Evolutionary conservation across 208 protist genomes (phyloP).

Genomic region (Jaenimonas drosophilae): DNA sequence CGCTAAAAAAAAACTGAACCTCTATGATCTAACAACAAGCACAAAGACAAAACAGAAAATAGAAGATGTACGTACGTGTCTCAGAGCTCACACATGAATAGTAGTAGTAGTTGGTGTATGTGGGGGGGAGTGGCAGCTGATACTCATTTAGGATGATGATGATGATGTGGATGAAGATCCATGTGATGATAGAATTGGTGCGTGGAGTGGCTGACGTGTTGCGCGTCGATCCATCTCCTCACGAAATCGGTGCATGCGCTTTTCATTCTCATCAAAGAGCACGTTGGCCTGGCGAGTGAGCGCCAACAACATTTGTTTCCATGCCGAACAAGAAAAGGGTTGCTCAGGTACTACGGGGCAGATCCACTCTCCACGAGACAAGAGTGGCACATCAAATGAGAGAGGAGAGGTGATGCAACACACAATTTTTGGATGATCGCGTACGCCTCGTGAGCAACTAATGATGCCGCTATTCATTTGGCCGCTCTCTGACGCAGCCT

Average conservation of each 20-base stretch:
- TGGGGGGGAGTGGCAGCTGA: too few relatives aligned
- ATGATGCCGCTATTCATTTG: constrained; percentile 71
- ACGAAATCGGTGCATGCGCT: constrained; percentile 33
- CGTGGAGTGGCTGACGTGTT: too few relatives aligned
- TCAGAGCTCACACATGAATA: background rate
- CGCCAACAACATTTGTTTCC: constrained; percentile 21
- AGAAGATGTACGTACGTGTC: constrained; percentile 1
- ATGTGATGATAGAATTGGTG: too few relatives aligned
- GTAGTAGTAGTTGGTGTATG: background rate
- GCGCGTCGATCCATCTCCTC: constrained; percentile 10
- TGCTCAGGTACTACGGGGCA: constrained; percentile 7
- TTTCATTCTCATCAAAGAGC: constrained; percentile 49
- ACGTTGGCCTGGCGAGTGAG: constrained; percentile 32
- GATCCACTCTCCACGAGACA: constrained; percentile 29
- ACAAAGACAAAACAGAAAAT: constrained; percentile 5
- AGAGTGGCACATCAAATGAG: constrained; percentile 50
- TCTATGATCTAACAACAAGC: background rate
- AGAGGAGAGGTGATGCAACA: constrained; percentile 75
- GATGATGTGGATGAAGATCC: too few relatives aligned
- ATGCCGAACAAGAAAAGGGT: constrained; percentile 9
- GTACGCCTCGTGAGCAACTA: constrained; percentile 45
- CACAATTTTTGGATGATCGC: constrained; percentile 47
- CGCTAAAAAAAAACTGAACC: background rate
- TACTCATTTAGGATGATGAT: too few relatives aligned
- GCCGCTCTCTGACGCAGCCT: constrained; percentile 61